These are phyloP conservation scores for Claviceps sp. DNA, from an alignment of 2,329 filamentous ascomycete genomes.

Conservation along the genomic window DNA sequence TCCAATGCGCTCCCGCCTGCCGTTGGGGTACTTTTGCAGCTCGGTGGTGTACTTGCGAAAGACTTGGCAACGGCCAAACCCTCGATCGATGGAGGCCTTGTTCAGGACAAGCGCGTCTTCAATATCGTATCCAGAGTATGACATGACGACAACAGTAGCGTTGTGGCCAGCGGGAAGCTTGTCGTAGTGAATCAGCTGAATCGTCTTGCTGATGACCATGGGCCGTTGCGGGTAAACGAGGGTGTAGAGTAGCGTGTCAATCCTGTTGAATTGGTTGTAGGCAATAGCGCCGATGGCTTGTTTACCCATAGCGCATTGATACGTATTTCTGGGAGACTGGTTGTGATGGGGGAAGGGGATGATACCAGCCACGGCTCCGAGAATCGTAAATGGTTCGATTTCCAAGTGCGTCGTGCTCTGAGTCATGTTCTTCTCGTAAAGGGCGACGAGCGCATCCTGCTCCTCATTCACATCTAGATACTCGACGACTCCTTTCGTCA, in stretches of 20 bases:
- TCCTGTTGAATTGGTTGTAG: constrained; percentile 94
- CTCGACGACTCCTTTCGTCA: constrained; percentile 80
- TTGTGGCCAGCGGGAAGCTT: constrained; percentile 95
- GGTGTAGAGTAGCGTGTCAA: constrained; percentile 90
- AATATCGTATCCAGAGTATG: constrained; percentile 97
- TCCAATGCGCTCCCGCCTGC: constrained; percentile 53
- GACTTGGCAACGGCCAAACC: constrained; percentile 95
- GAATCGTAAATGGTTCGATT: constrained; percentile 93
- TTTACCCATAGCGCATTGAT: constrained; percentile 99
- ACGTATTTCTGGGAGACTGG: constrained; percentile 95
- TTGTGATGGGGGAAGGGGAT: constrained; percentile 99
- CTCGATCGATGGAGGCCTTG: constrained; percentile 87
- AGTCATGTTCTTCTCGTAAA: constrained; percentile 76
- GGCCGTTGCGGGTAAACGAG: constrained; percentile 96
- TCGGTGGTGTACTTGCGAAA: constrained; percentile 86
- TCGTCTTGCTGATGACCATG: constrained; percentile 94
- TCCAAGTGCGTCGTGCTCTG: constrained; percentile 84
- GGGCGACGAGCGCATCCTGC: constrained; percentile 85
- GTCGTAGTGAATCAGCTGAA: constrained; percentile 92
- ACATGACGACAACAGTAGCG: constrained; percentile 97
- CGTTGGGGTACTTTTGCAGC: constrained; percentile 80
- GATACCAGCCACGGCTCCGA: constrained; percentile 87
- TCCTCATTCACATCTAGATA: constrained; percentile 98
- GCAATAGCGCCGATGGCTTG: constrained; percentile 98
- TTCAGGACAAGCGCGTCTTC: constrained; percentile 95